phyloP scores from a whole-genome alignment of 2,329 filamentous ascomycete species.

The Penicillium frequentans region DNA sequence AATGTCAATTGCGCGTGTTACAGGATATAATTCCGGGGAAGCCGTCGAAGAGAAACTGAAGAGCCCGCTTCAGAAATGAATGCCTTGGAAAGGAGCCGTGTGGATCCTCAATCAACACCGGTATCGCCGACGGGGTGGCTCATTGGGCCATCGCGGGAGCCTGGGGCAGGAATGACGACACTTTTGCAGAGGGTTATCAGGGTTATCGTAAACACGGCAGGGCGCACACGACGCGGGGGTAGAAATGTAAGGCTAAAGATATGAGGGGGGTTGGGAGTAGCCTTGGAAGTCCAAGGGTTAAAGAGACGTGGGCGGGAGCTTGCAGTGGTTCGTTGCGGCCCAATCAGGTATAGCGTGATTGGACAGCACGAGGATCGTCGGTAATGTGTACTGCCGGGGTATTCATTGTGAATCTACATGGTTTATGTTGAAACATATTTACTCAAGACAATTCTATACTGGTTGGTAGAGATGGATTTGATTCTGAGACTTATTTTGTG shows the following conservation, averaged over 20 bases:
- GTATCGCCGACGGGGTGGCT: constrained; percentile 26
- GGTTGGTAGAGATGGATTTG: too few relatives aligned
- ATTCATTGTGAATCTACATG: background rate
- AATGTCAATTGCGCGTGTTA: background rate
- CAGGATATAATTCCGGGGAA: background rate
- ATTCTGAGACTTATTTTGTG: too few relatives aligned
- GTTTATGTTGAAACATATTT: too few relatives aligned
- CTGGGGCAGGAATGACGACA: constrained; percentile 7
- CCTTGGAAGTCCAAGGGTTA: constrained; percentile 9
- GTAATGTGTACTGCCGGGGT: background rate
- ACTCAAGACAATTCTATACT: too few relatives aligned
- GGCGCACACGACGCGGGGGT: background rate
- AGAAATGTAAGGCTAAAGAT: constrained; percentile 16
- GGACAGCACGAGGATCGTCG: constrained; percentile 11
- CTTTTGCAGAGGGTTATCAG: constrained; percentile 1
- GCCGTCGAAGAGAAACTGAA: constrained; percentile 9
- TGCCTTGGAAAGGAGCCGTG: constrained; percentile 14
- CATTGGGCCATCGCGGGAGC: constrained; percentile 31
- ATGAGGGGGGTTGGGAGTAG: constrained; percentile 2
- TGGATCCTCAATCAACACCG: constrained; percentile 25
- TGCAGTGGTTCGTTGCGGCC: constrained; percentile 12
- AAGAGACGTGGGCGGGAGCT: constrained; percentile 11
- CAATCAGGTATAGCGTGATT: constrained; percentile 22
- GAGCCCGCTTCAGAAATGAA: constrained; percentile 18
- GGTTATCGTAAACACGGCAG: background rate